Evolutionary conservation across 306 rosid species (phyloP), one percentile per base, ranked within the genome.

Genomic region (Canavalia gladiata): DNA sequence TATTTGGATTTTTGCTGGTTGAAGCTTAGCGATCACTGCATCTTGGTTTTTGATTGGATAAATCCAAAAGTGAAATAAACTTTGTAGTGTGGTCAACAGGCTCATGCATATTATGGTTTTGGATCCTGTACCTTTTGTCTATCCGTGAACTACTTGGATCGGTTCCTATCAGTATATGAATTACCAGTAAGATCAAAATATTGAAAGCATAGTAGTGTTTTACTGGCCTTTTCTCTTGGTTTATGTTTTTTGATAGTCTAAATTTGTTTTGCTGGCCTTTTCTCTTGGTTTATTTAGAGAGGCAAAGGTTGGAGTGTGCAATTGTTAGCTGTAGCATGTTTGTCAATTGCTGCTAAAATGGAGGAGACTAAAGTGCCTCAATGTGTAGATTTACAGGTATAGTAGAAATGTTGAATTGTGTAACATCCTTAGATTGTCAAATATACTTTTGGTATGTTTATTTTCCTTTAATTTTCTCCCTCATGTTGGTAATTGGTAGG

Each of bases 121-220:
- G 94, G 99, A 76, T 89, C 95, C 35, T 59, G 89, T 76, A 86
- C 89, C 80, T 66, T 89, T 64, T 95, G 88, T 84, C 87, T 95
- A 56, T 87, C 98, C 4, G 89, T 90, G 84, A 95, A 91, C 90
- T 95, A 95, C 90, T 82, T 89, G 91, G 99, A 95, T 85, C 97
- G 99, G 29, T 95, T 95, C 87, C 89, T 95, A 57, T 95, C 99
- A 6, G 69, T 83, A 7, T 73, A 82, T 66, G 86, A 89, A 39
- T 84, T 93, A 77, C 96, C 92, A 43, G 99, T 93, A 85, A 90
- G 97, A 81, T 85, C 52, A 0, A 72, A 67, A 45, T 37, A 30
- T 81, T 37, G 12, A 52, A 49, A 67, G 54, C 73, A 75, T 81
- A 45, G 34, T 5, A 80, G 58, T 78, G 43, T 70, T 45, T 41